These are phyloP conservation scores for Wickerhamomyces xylosicus DNA, from an alignment of 805 yeast genomes.

Conservation along the genomic window DNA sequence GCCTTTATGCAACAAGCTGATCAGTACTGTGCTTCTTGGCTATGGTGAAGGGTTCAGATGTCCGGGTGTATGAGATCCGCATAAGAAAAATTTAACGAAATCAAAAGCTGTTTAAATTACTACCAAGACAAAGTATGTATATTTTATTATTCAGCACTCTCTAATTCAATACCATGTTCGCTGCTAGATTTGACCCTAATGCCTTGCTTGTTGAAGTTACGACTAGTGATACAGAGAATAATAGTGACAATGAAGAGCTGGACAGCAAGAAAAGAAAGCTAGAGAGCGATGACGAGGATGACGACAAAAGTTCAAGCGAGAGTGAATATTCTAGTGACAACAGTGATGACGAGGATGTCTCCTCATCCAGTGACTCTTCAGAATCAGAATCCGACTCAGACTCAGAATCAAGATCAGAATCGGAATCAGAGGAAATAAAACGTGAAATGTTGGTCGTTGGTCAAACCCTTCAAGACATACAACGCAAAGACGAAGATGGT, in stretches of 20 bases:
- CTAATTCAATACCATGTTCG: slow-evolving; percentile 51
- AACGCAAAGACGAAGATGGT: slow-evolving; percentile 4
- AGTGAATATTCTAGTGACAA: slow-evolving; percentile 15
- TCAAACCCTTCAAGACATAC: background rate
- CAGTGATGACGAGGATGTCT: slow-evolving; percentile 14
- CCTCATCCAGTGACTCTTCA: slow-evolving; percentile 2
- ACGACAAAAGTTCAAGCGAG: slow-evolving; percentile 7
- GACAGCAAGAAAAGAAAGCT: slow-evolving; percentile 8
- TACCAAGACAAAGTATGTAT: too few species aligned
- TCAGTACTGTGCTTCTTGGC: too few species aligned
- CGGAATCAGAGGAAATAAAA: slow-evolving; percentile 5
- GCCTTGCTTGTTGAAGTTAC: slow-evolving; percentile 7
- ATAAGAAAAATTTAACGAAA: too few species aligned
- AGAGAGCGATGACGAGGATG: slow-evolving; percentile 6
- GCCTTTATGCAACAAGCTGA: too few species aligned
- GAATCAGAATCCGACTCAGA: slow-evolving; percentile 1
- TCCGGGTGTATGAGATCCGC: too few species aligned
- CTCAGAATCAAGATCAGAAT: slow-evolving; percentile 3
- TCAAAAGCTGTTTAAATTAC: too few species aligned
- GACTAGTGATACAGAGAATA: slow-evolving; percentile 6
- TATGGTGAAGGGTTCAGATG: too few species aligned
- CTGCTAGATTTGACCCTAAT: slow-evolving; percentile 52
- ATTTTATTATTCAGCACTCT: background rate
- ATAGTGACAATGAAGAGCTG: slow-evolving; percentile 2
- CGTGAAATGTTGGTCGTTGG: slow-evolving; percentile 2